Percentiles rank a stretch among this genome's conserved stretches.
These are phyloP conservation scores for Entelexis sorbosivorans DNA, from an alignment of 1,139 yeast genomes.

Conservation along the genomic window DNA sequence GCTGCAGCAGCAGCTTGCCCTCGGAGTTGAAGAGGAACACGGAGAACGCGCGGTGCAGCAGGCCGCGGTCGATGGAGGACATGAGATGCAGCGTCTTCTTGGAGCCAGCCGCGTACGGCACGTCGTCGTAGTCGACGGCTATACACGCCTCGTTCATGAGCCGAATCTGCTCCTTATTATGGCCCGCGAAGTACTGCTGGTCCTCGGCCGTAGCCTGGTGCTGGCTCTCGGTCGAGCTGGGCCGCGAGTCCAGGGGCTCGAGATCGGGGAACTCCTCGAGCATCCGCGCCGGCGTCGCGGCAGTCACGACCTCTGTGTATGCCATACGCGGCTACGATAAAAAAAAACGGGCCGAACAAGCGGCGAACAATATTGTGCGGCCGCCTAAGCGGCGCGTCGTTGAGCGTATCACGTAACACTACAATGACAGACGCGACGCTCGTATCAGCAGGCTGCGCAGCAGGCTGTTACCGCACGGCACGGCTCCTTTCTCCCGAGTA, in stretches of 20 bases:
- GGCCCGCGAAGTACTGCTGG: constrained; percentile 52
- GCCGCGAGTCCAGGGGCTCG: constrained; percentile 22
- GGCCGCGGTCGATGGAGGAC: constrained; percentile 74
- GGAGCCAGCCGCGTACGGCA: constrained; percentile 85
- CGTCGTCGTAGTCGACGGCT: constrained; percentile 77
- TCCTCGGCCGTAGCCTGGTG: constrained; percentile 22
- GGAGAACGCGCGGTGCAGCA: constrained; percentile 89
- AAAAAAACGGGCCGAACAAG: not conserved
- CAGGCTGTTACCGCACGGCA: too few species aligned
- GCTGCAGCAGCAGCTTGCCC: constrained; percentile 71
- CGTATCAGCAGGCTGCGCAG: too few species aligned
- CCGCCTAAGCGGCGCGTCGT: not conserved
- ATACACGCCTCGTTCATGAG: constrained; percentile 96
- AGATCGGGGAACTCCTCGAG: constrained; percentile 49
- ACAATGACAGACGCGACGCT: too few species aligned
- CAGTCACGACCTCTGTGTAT: constrained; percentile 46
- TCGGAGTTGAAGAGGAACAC: constrained; percentile 78
- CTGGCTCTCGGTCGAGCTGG: constrained; percentile 17
- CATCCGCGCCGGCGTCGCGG: constrained; percentile 41
- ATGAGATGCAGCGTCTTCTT: constrained; percentile 75
- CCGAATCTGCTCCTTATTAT: constrained; percentile 85
- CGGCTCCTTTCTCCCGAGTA: too few species aligned
- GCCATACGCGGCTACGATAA: constrained; percentile 16
- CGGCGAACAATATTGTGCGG: not conserved
- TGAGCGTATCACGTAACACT: not conserved